phyloP scores from a whole-genome alignment of 225 moss, liverwort and hornwort genomes.

The Rhytidiadelphus loreus region DNA sequence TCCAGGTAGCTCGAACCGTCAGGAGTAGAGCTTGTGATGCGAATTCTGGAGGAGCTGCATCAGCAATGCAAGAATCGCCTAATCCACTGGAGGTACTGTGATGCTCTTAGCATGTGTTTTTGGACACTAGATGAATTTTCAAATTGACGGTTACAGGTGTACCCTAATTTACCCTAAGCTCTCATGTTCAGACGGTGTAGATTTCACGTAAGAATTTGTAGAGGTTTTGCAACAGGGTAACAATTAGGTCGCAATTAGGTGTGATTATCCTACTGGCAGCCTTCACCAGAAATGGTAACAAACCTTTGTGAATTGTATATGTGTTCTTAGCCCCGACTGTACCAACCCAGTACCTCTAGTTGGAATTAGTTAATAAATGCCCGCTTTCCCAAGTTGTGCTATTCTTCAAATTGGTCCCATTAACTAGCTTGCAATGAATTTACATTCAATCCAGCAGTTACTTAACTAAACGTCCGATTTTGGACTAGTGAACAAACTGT shows the following conservation, averaged over 20 bases:
- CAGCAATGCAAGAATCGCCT: neutral
- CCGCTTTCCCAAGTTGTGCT: neutral
- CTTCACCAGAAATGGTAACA: neutral
- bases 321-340: neutral
- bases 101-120: neutral
- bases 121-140: neutral
- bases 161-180: neutral
- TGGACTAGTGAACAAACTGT: neutral
- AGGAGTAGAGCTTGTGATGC: neutral
- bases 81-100: constrained; percentile 10
- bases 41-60: neutral
- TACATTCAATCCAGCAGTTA: neutral
- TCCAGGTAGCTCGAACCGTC: neutral
- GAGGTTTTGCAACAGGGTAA: neutral
- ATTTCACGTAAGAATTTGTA: neutral
- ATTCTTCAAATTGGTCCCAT: neutral
- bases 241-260: neutral
- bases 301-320: neutral
- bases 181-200: neutral
- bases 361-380: neutral
- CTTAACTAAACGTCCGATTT: neutral
- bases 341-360: neutral
- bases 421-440: neutral
- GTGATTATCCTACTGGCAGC: neutral
- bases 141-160: no score